Conservation (phyloP, 257 asterid genomes). For the Jaltomata sinuosa region DNA sequence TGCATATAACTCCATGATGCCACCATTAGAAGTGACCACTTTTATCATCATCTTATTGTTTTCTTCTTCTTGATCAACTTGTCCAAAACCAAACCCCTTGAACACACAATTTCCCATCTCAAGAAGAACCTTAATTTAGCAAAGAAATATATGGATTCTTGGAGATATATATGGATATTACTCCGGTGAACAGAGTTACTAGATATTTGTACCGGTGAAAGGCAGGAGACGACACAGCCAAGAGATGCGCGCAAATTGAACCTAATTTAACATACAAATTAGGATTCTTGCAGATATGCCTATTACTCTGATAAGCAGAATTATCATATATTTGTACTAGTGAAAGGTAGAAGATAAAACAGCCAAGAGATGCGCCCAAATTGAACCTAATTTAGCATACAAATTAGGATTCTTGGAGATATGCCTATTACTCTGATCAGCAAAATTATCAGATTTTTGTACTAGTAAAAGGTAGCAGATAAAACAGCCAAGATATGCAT, state of each 20-base stretch:
- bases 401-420: not conserved
- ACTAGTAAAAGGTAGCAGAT: not conserved
- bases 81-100: slow-evolving; percentile 11
- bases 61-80: slow-evolving; percentile 9
- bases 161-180: not conserved
- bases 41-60: slow-evolving; percentile 9
- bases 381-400: not conserved
- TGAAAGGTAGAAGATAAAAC: no score
- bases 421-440: not conserved
- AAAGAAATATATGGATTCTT: not conserved
- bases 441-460: not conserved
- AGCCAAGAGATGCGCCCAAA: not conserved
- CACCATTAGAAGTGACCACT: slow-evolving; percentile 34
- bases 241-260: not conserved
- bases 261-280: not conserved
- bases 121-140: not conserved
- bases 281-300: not conserved
- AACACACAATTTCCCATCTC: slow-evolving; percentile 36
- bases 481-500: no score
- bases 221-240: not conserved
- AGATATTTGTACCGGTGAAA: not conserved
- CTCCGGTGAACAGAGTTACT: not conserved
- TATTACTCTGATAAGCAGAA: not conserved
- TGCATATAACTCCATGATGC: slow-evolving; percentile 44
- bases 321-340: no score